Conservation (phyloP, 441 rosid genomes). For the Arabidopsis lyrata region DNA sequence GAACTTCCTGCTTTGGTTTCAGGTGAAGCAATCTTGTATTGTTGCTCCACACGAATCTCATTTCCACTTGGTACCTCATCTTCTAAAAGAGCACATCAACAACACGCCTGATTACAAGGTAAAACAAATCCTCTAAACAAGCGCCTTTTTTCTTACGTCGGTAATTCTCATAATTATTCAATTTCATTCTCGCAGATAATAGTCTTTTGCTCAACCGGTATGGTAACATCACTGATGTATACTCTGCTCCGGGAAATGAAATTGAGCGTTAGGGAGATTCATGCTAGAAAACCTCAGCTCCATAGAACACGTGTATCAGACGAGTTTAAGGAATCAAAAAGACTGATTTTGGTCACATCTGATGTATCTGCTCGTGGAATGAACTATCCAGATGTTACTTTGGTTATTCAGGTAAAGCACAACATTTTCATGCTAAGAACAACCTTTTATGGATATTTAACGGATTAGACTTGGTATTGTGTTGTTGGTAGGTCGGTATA, state of each 20-base stretch:
- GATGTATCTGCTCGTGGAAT: slow-evolving; percentile 98
- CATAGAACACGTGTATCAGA: slow-evolving; percentile 76
- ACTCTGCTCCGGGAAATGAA: slow-evolving; percentile 84
- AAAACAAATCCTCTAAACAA: slow-evolving; percentile 20
- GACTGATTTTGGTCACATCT: slow-evolving; percentile 83
- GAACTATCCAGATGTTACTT: slow-evolving; percentile 95
- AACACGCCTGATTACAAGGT: slow-evolving; percentile 83
- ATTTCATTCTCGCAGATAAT: slow-evolving; percentile 63
- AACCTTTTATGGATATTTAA: slow-evolving; percentile 8
- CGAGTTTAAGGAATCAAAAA: slow-evolving; percentile 82
- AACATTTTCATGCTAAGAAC: slow-evolving; percentile 16
- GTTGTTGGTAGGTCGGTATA: slow-evolving; percentile 71
- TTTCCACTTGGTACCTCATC: slow-evolving; percentile 74
- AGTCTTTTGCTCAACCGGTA: slow-evolving; percentile 93
- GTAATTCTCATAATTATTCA: neutral
- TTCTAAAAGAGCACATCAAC: slow-evolving; percentile 71
- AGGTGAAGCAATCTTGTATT: slow-evolving; percentile 83
- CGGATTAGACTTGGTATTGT: neutral
- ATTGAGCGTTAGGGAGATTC: slow-evolving; percentile 87
- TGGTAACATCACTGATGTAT: slow-evolving; percentile 84
- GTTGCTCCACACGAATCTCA: slow-evolving; percentile 79
- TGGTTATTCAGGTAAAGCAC: slow-evolving; percentile 86
- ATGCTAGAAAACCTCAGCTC: slow-evolving; percentile 90
- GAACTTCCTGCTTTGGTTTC: slow-evolving; percentile 35
- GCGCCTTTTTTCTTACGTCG: neutral